phyloP scores from a whole-genome alignment of 805 yeast genomes.

The Candida alai region DNA sequence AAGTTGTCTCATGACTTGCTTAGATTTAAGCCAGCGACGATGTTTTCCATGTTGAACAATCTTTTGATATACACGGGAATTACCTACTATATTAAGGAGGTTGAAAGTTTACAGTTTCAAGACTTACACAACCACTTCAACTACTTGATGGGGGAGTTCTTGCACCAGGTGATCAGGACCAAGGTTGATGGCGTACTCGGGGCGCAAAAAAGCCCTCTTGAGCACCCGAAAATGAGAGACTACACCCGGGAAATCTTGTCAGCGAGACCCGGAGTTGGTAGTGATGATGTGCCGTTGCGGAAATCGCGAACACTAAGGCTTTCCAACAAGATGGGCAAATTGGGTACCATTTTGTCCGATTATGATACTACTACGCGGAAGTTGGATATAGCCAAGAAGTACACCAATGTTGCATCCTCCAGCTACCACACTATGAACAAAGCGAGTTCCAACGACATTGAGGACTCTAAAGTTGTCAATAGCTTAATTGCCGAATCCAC shows the following conservation, averaged over 20 bases:
- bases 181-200: background rate
- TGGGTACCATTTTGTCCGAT: conserved; percentile 13
- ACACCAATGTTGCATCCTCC: no score
- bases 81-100: conserved; percentile 50
- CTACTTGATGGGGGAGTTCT: conserved; percentile 21
- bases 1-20: conserved; percentile 18
- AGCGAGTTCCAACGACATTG: conserved; percentile 13
- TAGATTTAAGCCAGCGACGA: conserved; percentile 2
- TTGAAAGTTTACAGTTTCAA: conserved; percentile 45
- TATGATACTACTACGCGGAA: conserved; percentile 7
- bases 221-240: conserved; percentile 20
- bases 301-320: conserved; percentile 30
- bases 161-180: conserved; percentile 17
- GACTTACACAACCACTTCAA: conserved; percentile 45
- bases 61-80: conserved; percentile 30
- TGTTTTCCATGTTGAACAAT: conserved; percentile 21
- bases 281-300: conserved; percentile 14
- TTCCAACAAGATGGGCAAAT: conserved; percentile 25
- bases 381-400: no score
- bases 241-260: conserved; percentile 8
- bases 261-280: background rate
- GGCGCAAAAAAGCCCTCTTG: background rate
- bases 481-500: conserved; percentile 34
- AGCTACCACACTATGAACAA: conserved; percentile 1
- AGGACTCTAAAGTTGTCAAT: conserved; percentile 30